A percentile compares a stretch with the other conserved stretches of the same genome.
phyloP scores from a whole-genome alignment of 805 yeast genomes.

The Lachancea quebecensis region DNA sequence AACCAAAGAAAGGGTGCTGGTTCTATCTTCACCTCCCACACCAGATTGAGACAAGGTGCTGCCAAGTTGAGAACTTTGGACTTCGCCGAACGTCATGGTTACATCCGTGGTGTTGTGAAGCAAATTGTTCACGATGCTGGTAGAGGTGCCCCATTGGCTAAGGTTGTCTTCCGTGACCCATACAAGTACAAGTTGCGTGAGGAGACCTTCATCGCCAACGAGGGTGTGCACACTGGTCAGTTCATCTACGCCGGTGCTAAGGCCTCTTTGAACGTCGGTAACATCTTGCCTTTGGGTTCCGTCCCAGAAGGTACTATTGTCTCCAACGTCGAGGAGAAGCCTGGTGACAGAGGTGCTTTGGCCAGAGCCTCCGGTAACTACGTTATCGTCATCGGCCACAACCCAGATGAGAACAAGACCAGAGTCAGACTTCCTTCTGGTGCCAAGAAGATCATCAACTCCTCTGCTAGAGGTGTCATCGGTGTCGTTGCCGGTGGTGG shows the following conservation, averaged over 20 bases:
- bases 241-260: constrained; percentile 98
- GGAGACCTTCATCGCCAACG: constrained; percentile 98
- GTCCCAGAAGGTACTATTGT: constrained; percentile 99
- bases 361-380: constrained; percentile 99
- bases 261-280: constrained; percentile 95
- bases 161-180: constrained; percentile 98
- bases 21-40: constrained; percentile 98
- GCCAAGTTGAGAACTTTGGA: constrained; percentile 99
- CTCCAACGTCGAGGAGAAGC: constrained; percentile 96
- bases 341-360: constrained; percentile 99
- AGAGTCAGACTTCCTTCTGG: constrained; percentile 99
- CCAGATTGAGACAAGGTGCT: constrained; percentile 99
- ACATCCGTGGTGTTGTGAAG: constrained; percentile 98
- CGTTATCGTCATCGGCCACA: constrained; percentile 98
- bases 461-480: constrained; percentile 98
- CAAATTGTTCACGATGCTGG: constrained; percentile 99
- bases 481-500: constrained; percentile 99
- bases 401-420: constrained; percentile 98
- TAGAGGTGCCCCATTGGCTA: constrained; percentile 99
- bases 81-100: constrained; percentile 99
- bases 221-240: constrained; percentile 99
- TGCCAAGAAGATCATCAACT: constrained; percentile 93
- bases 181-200: constrained; percentile 97
- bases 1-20: constrained; percentile 99
- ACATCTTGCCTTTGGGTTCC: constrained; percentile 92